Percentiles rank a stretch among this genome's conserved stretches.
phyloP scores from a whole-genome alignment of 2,329 filamentous ascomycete genomes.

The Neophaeococcomyces mojaviensis region DNA sequence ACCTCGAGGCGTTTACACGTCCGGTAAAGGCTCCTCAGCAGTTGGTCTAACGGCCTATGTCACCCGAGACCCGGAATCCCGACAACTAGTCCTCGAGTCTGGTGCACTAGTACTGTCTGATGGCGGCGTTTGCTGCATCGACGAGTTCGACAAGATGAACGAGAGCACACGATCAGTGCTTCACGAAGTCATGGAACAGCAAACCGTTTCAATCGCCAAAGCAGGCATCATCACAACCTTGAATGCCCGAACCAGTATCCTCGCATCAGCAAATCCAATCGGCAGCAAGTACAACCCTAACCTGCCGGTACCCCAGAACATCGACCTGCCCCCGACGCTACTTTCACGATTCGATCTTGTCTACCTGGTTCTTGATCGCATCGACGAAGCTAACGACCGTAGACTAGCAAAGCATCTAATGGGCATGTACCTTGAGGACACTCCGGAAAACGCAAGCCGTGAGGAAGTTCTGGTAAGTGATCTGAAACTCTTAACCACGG shows the following conservation, averaged over 20 bases:
- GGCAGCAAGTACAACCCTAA: constrained; percentile 97
- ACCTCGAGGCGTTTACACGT: constrained; percentile 73
- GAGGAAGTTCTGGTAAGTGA: constrained; percentile 71
- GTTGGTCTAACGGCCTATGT: constrained; percentile 73
- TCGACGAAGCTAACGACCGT: constrained; percentile 83
- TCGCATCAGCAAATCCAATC: constrained; percentile 95
- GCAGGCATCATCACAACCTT: constrained; percentile 78
- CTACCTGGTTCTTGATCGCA: constrained; percentile 88
- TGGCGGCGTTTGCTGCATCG: constrained; percentile 69
- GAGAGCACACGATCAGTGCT: constrained; percentile 66
- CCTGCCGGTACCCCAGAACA: constrained; percentile 92
- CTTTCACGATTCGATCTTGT: constrained; percentile 95
- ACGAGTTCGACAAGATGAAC: constrained; percentile 75
- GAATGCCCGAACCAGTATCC: constrained; percentile 89
- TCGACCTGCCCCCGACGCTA: constrained; percentile 89
- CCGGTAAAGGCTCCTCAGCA: constrained; percentile 67
- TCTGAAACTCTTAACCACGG: background rate
- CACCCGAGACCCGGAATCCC: constrained; percentile 65
- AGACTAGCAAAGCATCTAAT: constrained; percentile 86
- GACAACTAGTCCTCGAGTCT: constrained; percentile 66
- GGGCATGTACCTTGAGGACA: constrained; percentile 94
- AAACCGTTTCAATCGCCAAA: constrained; percentile 71
- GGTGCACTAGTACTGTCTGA: constrained; percentile 67
- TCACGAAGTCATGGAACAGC: constrained; percentile 76
- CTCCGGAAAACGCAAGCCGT: constrained; percentile 69